A percentile compares a stretch with the other conserved stretches of the same genome.
Conservation (phyloP, 805 yeast genomes). For the Pichia exigua region DNA sequence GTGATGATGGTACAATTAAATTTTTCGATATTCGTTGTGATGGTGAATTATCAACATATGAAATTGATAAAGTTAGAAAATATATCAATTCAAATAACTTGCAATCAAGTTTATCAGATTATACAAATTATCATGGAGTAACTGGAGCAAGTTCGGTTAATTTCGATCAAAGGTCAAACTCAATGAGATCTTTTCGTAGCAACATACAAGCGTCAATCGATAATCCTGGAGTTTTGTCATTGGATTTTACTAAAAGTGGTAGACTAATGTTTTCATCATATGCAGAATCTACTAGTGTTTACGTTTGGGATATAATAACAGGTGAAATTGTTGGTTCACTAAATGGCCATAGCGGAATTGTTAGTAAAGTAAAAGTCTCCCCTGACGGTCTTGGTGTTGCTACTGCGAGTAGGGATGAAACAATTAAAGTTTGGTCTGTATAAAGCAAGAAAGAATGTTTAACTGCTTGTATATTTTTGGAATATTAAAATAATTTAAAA, state of each 20-base stretch:
- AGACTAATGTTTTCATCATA: conserved; percentile 68
- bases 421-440: conserved; percentile 57
- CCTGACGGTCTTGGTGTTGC: conserved; percentile 71
- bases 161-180: conserved; percentile 14
- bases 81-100: conserved; percentile 7
- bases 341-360: conserved; percentile 55
- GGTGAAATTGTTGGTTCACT: conserved; percentile 58
- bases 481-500: not conserved
- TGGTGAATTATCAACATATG: conserved; percentile 52
- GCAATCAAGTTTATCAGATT: not conserved
- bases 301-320: conserved; percentile 70
- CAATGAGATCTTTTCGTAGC: conserved; percentile 17
- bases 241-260: conserved; percentile 70
- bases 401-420: conserved; percentile 76
- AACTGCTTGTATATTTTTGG: too few species aligned
- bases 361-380: conserved; percentile 56
- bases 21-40: conserved; percentile 74
- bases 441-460: not conserved
- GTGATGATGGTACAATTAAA: conserved; percentile 68
- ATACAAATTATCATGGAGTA: not conserved
- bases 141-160: not conserved
- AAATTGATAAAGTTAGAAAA: conserved; percentile 14
- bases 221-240: conserved; percentile 60
- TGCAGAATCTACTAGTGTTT: conserved; percentile 58
- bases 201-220: conserved; percentile 35